Base-by-base conservation (phyloP, 1,284 basidiomycete genomes). In the Cystobasidiaceae sp. region DNA sequence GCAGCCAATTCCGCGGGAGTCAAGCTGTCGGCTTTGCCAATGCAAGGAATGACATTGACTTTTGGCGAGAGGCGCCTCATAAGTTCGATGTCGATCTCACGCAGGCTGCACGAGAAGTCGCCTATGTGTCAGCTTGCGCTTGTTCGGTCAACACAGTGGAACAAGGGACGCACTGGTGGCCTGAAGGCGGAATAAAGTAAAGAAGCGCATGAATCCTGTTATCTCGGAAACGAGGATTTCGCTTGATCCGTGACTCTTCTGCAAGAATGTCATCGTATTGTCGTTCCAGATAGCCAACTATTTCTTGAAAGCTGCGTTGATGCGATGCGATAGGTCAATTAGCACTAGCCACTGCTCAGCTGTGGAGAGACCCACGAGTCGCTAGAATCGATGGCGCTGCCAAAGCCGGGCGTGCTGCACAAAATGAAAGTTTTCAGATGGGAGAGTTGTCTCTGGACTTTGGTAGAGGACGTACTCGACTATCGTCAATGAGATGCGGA, bases 211-310 rank as follows among this genome's bases (percentile, higher is more conserved):
- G 96, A 13, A 80, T 78, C 70, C 93, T 84, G 82, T 97, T 97
- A 80, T 99, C 96, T 76, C 93, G 86, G 85, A 97, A 98, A 70
- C 96, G 88, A 25, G 94, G 93, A 81, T 97, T 97, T 84, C 96
- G 94, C 82, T 97, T 98, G 82, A 98, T 98, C 75, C 96, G 86
- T 69, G 91, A 94, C 81, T 99, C 96, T 78, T 98, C 94, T 9
- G 94, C 93, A 69, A 99, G 83, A 77, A 98, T 97, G 74, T 98
- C 94, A 72, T 98, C 96, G 80, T 98, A 98, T 85, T 98, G 94
- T 68, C 94, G 88, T 78, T 99, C 96, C 69, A 99, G 87, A 80
- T 98, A 86, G 69, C 90, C 90, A 62, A 94, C 88, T 72, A 99
- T 98, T 79, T 97, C 94, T 75, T 90, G 87, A 80, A 96, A 96